phyloP scores from a whole-genome alignment of 345 rosid genomes.

The Salix udensis region DNA sequence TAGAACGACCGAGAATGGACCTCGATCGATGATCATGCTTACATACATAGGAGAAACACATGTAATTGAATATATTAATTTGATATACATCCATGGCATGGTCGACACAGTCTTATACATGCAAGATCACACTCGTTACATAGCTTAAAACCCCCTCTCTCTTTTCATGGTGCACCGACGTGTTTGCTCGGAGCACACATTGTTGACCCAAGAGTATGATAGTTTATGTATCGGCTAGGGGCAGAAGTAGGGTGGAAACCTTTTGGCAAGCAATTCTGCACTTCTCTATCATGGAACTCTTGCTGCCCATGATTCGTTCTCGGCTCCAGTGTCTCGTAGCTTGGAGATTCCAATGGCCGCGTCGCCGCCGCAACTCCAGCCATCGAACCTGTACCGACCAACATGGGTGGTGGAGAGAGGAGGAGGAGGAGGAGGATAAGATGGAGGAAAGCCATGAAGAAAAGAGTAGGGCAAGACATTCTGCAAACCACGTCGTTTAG shows the following conservation, averaged over 20 bases:
- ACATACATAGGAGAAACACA: background rate
- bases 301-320: background rate
- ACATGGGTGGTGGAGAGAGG: conserved; percentile 11
- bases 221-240: conserved; percentile 54
- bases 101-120: background rate
- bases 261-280: conserved; percentile 52
- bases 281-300: background rate
- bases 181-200: conserved; percentile 24
- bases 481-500: background rate
- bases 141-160: background rate
- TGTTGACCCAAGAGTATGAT: conserved; percentile 36
- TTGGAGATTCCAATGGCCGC: conserved; percentile 27
- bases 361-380: conserved; percentile 14
- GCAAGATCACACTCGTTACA: background rate
- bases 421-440: conserved; percentile 26
- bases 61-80: background rate
- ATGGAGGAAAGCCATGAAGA: conserved; percentile 17
- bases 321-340: conserved; percentile 19
- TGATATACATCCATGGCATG: background rate
- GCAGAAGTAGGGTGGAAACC: conserved; percentile 51
- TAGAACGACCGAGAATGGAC: background rate
- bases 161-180: conserved; percentile 18
- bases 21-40: background rate
- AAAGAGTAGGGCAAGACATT: conserved; percentile 24
- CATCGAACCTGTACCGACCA: background rate